A percentile compares a stretch with the other conserved stretches of the same genome.
phyloP scores from a whole-genome alignment of 2,329 filamentous ascomycete genomes.

The Colletotrichum godetiae region DNA sequence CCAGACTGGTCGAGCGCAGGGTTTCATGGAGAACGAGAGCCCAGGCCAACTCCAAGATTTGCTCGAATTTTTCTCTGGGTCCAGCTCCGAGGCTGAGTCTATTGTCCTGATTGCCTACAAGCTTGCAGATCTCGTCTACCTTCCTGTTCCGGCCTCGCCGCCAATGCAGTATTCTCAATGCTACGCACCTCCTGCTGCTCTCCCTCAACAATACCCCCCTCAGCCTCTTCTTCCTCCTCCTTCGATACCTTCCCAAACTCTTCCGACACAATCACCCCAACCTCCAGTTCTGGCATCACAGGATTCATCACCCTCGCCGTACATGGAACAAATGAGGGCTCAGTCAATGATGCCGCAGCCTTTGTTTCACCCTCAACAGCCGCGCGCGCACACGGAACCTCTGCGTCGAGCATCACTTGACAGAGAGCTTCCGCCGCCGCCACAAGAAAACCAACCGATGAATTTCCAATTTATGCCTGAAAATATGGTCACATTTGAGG shows the following conservation, averaged over 20 bases:
- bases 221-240: slow-evolving; percentile 36
- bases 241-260: slow-evolving; percentile 35
- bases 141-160: slow-evolving; percentile 34
- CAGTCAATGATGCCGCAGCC: slow-evolving; percentile 36
- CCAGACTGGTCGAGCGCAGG: slow-evolving; percentile 66
- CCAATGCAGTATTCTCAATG: slow-evolving; percentile 37
- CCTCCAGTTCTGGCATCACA: slow-evolving; percentile 35
- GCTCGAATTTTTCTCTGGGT: slow-evolving; percentile 72
- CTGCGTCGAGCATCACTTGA: slow-evolving; percentile 34
- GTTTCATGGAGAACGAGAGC: slow-evolving; percentile 71
- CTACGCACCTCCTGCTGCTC: slow-evolving; percentile 32
- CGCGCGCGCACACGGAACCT: slow-evolving; percentile 30
- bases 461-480: slow-evolving; percentile 56
- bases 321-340: slow-evolving; percentile 33
- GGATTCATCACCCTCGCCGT: slow-evolving; percentile 25
- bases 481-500: slow-evolving; percentile 49
- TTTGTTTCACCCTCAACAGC: slow-evolving; percentile 31
- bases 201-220: slow-evolving; percentile 34
- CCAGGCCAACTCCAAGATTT: slow-evolving; percentile 73
- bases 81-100: slow-evolving; percentile 65
- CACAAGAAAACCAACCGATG: slow-evolving; percentile 44
- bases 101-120: slow-evolving; percentile 70
- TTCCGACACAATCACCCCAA: slow-evolving; percentile 34
- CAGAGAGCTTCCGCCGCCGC: slow-evolving; percentile 36
- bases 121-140: slow-evolving; percentile 59